phyloP scores from a whole-genome alignment of 352 stramenopile species.

The Phytophthora fragariae region DNA sequence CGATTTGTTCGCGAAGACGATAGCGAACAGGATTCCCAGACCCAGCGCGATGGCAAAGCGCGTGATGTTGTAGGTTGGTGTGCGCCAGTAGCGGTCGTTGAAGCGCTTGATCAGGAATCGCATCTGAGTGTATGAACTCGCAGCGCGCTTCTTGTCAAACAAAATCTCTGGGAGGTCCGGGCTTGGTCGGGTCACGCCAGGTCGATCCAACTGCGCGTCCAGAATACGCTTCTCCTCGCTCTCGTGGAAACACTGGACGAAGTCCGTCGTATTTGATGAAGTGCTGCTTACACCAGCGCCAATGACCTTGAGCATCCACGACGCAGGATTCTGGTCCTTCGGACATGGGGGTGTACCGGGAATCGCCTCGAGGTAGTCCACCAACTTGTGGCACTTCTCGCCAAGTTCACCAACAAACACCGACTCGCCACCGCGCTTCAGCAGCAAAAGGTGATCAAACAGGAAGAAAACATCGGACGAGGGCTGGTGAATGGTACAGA shows the following conservation, averaged over 20 bases:
- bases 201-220: constrained; percentile 25
- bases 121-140: constrained; percentile 37
- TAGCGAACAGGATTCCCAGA: constrained; percentile 74
- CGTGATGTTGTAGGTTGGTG: constrained; percentile 85
- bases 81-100: constrained; percentile 64
- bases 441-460: constrained; percentile 84
- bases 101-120: constrained; percentile 42
- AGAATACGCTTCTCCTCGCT: constrained; percentile 37
- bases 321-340: constrained; percentile 57
- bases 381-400: constrained; percentile 35
- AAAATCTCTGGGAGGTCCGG: constrained; percentile 33
- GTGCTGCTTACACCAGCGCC: constrained; percentile 44
- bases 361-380: constrained; percentile 60
- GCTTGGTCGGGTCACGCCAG: constrained; percentile 27
- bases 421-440: constrained; percentile 55
- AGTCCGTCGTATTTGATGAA: constrained; percentile 37
- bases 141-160: constrained; percentile 48
- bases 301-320: constrained; percentile 50
- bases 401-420: constrained; percentile 63
- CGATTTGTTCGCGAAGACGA: constrained; percentile 57
- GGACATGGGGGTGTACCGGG: constrained; percentile 32
- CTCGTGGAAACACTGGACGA: constrained; percentile 45
- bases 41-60: constrained; percentile 67
- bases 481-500: constrained; percentile 93
- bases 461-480: constrained; percentile 87